Conservation (phyloP, 768 basidiomycete species). For the Phanerochaete sordida region DNA sequence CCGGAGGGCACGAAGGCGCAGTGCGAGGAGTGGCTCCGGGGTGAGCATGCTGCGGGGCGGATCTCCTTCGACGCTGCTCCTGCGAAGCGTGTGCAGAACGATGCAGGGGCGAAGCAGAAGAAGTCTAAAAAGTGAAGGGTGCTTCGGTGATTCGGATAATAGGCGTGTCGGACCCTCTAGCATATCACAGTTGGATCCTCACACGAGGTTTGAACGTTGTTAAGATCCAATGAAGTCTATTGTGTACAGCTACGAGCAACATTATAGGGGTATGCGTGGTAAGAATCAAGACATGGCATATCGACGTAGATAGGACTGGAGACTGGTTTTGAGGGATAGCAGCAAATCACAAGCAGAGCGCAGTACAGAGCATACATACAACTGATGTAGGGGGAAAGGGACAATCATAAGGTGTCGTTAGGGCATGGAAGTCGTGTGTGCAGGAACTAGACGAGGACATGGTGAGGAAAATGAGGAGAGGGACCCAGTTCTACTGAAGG, state of each 20-base stretch:
- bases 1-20: slow-evolving; percentile 63
- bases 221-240: neutral
- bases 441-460: neutral
- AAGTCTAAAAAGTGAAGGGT: neutral
- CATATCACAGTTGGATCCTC: too few relatives aligned
- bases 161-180: neutral
- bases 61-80: slow-evolving; percentile 29
- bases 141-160: neutral
- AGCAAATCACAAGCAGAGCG: neutral
- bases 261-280: neutral
- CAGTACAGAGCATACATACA: neutral
- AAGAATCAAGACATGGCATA: too few relatives aligned
- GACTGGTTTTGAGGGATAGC: neutral
- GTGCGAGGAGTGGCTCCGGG: slow-evolving; percentile 66
- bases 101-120: slow-evolving; percentile 23
- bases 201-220: too few relatives aligned
- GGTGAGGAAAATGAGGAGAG: neutral
- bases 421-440: neutral
- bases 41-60: slow-evolving; percentile 47
- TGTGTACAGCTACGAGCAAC: neutral
- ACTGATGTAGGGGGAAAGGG: neutral
- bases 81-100: slow-evolving; percentile 22
- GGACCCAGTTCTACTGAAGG: neutral
- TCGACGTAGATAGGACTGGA: too few relatives aligned
- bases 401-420: neutral